Evolutionary conservation across 2,329 filamentous ascomycete species (phyloP), one percentile per base, ranked within the genome.

Genomic region (Pezicula neosporulosa): DNA sequence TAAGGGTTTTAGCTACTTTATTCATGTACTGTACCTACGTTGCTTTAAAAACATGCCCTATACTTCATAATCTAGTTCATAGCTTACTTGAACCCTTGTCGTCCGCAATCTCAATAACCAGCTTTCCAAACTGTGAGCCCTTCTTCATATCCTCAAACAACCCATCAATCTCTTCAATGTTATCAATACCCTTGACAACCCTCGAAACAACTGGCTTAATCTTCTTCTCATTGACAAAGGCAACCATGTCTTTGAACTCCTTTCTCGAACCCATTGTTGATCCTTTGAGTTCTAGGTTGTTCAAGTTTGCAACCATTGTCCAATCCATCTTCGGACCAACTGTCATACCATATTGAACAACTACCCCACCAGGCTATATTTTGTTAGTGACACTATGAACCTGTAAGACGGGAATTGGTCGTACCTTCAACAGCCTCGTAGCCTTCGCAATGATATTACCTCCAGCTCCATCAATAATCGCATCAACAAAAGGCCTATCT

Each of bases 301-400:
- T 89, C 54, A 97, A 70, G 13, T 94, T 87, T 0, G 91, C 91
- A 54, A 77, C 71, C 89, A 97, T 96, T 12, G 82, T 64, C 80
- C 89, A 97, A 47, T 89, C 83, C 86, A 96, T 93, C 72, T 87
- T 90, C 1, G 93, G 92, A 0, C 77, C 75, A 2, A 89, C 74
- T 0, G 93, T 97, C 93, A 97, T 97, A 54, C 94, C 93, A 67
- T 97, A 97, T 59, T 86, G 77, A 2, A 85, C 81, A 53, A 97
- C 86, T n/a, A 93, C 78, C 49, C 92, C 94, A 6, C 94, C 93
- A 1, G 80, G 70, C 80, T 81, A 55, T 37, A 54, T 44, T 49
- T 21, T 13, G n/a, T 54, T 30, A 48, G 45, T 24, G 33, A 13
- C 30, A 48, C 39, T 10, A 43, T 33, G 8, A 30, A 42, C 35